Base-by-base conservation (phyloP, 768 basidiomycete genomes). In the Chalciporus sphaerocephalus region DNA sequence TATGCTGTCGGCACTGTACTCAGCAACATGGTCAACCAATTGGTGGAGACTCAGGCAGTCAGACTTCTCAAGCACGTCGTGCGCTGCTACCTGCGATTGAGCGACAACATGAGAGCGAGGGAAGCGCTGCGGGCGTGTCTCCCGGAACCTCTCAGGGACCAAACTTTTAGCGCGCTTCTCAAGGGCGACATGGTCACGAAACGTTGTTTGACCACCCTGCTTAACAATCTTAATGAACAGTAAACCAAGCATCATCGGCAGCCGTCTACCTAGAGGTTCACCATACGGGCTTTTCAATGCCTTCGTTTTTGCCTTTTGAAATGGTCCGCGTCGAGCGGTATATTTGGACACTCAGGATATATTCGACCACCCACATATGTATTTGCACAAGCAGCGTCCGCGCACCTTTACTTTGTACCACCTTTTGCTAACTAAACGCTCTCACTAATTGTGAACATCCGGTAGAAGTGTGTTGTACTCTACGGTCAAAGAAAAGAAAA, bases 151-250 rank as follows among this genome's bases (percentile, higher is more conserved):
- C 76, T 99, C 11, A 80, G 92, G 38, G 93, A 99, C 69, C 82
- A 89, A 52, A 98, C 95, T 0, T 99, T 99, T 62, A 82, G 80
- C 44, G 80, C 83, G 12, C 74, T 98, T 48, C 80, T 99, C 58
- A 97, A 98, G 79, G 93, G 93, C 39, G 96, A 99, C 60, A 92
- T 95, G 85, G 96, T 98, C 54, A 99, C 96, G 21, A 95, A 94
- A 72, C 79, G 92, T 58, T 94, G 92, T 67, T 74, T 95, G 48
- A 88, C 89, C 38, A 93, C 91, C 24, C 76, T 95, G 24, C 76
- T 94, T 48, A 87, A 91, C 67, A 93, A 95, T 66, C 73, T 95
- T 53, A 85, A 83, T 52, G 87, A 89, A 63, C 75, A 79, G 50
- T 84, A 42, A 64, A 15, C 15, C 34, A 22, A 23, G 11, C 23